Conservation (phyloP, 805 yeast species). For the Candida xiaguanensis region DNA sequence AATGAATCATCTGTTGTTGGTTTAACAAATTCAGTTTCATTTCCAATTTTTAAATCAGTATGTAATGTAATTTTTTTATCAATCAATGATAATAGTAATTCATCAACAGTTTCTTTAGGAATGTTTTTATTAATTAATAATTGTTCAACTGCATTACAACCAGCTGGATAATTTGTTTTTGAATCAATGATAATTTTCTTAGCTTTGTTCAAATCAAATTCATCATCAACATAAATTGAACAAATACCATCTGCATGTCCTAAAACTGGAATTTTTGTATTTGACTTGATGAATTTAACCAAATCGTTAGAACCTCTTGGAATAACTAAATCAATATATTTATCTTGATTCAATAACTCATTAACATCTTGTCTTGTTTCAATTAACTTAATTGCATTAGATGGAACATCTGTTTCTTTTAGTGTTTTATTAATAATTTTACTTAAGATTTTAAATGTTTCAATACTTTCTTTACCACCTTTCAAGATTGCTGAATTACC, state of each 20-base stretch:
- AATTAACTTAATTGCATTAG: constrained; percentile 78
- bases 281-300: constrained; percentile 79
- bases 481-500: constrained; percentile 96
- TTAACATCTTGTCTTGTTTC: constrained; percentile 88
- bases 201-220: constrained; percentile 77
- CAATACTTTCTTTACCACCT: constrained; percentile 91
- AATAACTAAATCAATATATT: constrained; percentile 88
- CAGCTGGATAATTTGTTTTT: constrained; percentile 96
- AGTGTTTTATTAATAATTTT: constrained; percentile 62
- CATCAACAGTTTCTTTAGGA: constrained; percentile 23
- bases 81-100: constrained; percentile 40
- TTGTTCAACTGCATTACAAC: constrained; percentile 96
- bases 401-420: constrained; percentile 68
- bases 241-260: constrained; percentile 99
- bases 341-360: constrained; percentile 78
- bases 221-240: constrained; percentile 75
- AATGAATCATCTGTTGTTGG: constrained; percentile 67
- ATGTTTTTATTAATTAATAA: constrained; percentile 55
- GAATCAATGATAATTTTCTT: constrained; percentile 74
- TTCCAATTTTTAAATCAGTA: constrained; percentile 44
- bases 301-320: constrained; percentile 97
- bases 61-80: constrained; percentile 73
- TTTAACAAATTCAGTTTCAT: constrained; percentile 28
- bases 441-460: constrained; percentile 83
- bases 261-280: constrained; percentile 91